Base-by-base conservation (phyloP, 768 basidiomycete genomes). In the Serendipita indica region DNA sequence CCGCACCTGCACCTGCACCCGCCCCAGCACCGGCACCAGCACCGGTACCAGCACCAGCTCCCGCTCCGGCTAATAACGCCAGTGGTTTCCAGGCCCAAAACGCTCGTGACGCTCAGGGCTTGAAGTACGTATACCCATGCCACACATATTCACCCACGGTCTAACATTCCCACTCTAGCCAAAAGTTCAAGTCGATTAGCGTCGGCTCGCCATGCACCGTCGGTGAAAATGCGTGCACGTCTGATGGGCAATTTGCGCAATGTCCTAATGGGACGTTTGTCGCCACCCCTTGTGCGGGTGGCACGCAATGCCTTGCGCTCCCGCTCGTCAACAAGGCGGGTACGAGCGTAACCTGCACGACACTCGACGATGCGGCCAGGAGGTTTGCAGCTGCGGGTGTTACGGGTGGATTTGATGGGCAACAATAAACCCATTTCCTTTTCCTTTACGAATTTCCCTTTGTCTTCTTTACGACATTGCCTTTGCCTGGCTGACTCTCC, bases 331-430 rank as follows among this genome's bases (percentile, higher is more conserved):
- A 77, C 67, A 67, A 69, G 1, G 60, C 73, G 0, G 81, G 80
- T 35, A 80, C 78, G 6, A 71, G 63, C 37, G 72, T 81, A 60
- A 72, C 75, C 30, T 82, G 80, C 67, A 76, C 75, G 1, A 77
- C 78, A 3, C 67, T 71, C 52, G 69, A 69, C 20, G 77, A 82
- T 66, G 62, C 73, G 20, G 70, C 73, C 57, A 67, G 71, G 2
- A 78, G 79, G 25, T 76, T 80, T 60, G 71, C 71, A 10, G 69
- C 65, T 27, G 70, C 75, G 27, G 77, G 78, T 41, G 78, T 73
- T 12, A 60, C 66, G 6, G 76, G 77, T 45, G 77, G 76, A 5
- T 59, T 77, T 16, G 65, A 4, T n/a, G 49, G 49, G 16, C 22
- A 32, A 10, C 3, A 13, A 28, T 18, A 27, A 54, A 10, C 16